These are phyloP conservation scores for Monascus purpureus DNA, from an alignment of 495 filamentous ascomycete genomes.

Conservation along the genomic window DNA sequence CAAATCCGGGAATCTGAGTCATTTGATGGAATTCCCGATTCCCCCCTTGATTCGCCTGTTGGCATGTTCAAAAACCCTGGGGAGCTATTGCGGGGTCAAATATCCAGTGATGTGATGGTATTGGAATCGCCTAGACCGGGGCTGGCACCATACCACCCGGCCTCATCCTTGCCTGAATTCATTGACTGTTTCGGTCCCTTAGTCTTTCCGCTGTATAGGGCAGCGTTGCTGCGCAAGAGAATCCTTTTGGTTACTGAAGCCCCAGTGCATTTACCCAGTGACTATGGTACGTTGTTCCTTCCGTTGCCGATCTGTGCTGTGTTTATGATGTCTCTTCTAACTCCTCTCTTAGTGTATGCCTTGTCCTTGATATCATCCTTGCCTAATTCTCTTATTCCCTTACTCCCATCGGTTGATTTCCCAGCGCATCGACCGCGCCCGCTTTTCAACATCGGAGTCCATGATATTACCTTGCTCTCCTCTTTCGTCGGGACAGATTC, in stretches of 20 bases:
- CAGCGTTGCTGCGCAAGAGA: conserved; percentile 75
- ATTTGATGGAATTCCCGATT: conserved; percentile 18
- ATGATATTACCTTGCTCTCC: conserved; percentile 73
- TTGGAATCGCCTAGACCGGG: conserved; percentile 54
- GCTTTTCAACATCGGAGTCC: conserved; percentile 80
- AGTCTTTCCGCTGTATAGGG: conserved; percentile 78
- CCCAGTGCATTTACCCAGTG: conserved; percentile 72
- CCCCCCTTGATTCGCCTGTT: conserved; percentile 40
- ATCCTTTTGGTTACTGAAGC: conserved; percentile 74
- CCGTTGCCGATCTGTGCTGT: not conserved
- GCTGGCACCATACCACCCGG: conserved; percentile 70
- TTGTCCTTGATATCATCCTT: conserved; percentile 81
- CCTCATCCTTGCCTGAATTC: conserved; percentile 61
- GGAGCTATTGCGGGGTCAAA: conserved; percentile 20
- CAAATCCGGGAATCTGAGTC: conserved; percentile 35
- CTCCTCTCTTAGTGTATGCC: conserved; percentile 60
- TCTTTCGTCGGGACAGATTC: conserved; percentile 15
- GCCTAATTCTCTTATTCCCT: conserved; percentile 49
- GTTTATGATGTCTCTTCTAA: conserved; percentile 4
- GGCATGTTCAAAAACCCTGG: conserved; percentile 27
- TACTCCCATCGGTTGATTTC: conserved; percentile 23
- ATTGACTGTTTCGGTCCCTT: conserved; percentile 78
- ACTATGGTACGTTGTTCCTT: conserved; percentile 52
- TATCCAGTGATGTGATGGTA: conserved; percentile 32
- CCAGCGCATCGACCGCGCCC: conserved; percentile 58